Evolutionary conservation across 495 filamentous ascomycete genomes (phyloP).

Genomic region (Diplogelasinospora grovesii): DNA sequence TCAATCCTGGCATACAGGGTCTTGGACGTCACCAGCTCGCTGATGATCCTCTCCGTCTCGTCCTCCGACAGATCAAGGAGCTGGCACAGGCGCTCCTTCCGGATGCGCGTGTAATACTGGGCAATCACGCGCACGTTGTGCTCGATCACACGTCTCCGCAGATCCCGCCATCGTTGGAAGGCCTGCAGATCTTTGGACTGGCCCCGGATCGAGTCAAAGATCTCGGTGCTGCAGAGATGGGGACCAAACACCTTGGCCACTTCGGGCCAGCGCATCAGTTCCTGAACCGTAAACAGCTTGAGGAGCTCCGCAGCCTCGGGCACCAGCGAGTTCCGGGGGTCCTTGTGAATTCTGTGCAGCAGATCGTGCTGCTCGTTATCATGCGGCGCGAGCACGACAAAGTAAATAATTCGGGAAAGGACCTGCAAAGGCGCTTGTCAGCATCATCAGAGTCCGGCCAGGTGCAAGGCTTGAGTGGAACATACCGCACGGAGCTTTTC

Average conservation of each 20-base stretch:
- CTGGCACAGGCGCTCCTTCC: slow-evolving; percentile 79
- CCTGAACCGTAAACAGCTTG: slow-evolving; percentile 89
- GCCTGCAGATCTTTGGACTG: slow-evolving; percentile 68
- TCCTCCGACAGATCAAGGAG: slow-evolving; percentile 87
- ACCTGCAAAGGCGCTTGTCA: slow-evolving; percentile 44
- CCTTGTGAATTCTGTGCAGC: slow-evolving; percentile 79
- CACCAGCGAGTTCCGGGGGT: slow-evolving; percentile 60
- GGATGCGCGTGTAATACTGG: slow-evolving; percentile 97
- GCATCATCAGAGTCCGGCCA: not conserved
- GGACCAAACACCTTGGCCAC: slow-evolving; percentile 80
- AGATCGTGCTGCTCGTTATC: slow-evolving; percentile 99
- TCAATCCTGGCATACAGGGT: slow-evolving; percentile 98
- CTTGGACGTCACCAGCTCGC: slow-evolving; percentile 88
- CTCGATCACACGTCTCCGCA: slow-evolving; percentile 96
- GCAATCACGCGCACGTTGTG: slow-evolving; percentile 97
- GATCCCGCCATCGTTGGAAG: slow-evolving; percentile 77
- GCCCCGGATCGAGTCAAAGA: slow-evolving; percentile 63
- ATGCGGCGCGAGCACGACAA: slow-evolving; percentile 90
- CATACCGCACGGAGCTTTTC: slow-evolving; percentile 76
- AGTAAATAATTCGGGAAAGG: slow-evolving; percentile 91
- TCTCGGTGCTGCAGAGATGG: slow-evolving; percentile 82
- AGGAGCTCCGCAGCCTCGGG: slow-evolving; percentile 72
- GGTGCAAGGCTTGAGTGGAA: slow-evolving; percentile 2
- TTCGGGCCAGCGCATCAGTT: slow-evolving; percentile 97
- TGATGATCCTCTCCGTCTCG: slow-evolving; percentile 97